A percentile compares a stretch with the other conserved stretches of the same genome.
Conservation (phyloP, 768 basidiomycete genomes). For the Tylopilus sp. region DNA sequence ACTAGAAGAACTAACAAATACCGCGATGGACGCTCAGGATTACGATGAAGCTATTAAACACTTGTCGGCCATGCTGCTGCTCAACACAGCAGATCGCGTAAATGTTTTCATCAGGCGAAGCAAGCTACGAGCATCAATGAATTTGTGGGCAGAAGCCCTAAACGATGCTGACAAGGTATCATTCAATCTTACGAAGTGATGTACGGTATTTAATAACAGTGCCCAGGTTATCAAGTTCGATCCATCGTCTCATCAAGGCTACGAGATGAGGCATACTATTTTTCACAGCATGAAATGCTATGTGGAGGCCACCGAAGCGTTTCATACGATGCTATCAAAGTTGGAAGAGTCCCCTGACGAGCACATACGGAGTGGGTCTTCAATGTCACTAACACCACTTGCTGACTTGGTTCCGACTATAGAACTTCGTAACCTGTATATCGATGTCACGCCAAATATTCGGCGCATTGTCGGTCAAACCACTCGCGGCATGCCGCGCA, state of each 20-base stretch:
- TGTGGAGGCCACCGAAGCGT: background rate
- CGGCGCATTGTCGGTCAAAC: background rate
- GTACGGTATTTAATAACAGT: background rate
- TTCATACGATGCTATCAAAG: background rate
- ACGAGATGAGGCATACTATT: constrained; percentile 1
- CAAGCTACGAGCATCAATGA: no score
- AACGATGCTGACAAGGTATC: background rate
- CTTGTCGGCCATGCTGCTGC: no score
- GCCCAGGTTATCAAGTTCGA: background rate
- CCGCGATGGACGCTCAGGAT: no score
- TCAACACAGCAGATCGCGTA: no score
- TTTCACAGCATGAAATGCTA: background rate
- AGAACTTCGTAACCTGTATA: background rate
- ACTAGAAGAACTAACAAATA: background rate
- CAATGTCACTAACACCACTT: background rate
- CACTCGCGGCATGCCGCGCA: background rate
- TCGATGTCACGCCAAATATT: background rate
- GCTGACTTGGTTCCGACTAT: background rate
- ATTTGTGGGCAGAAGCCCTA: no score
- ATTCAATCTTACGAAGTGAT: background rate
- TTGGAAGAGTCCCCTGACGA: background rate
- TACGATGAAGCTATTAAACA: no score
- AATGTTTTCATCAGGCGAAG: no score
- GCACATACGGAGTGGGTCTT: background rate
- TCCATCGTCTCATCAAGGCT: constrained; percentile 1